Evolutionary conservation across 1,284 basidiomycete species (phyloP).

Genomic region (Amylostereum areolatum): DNA sequence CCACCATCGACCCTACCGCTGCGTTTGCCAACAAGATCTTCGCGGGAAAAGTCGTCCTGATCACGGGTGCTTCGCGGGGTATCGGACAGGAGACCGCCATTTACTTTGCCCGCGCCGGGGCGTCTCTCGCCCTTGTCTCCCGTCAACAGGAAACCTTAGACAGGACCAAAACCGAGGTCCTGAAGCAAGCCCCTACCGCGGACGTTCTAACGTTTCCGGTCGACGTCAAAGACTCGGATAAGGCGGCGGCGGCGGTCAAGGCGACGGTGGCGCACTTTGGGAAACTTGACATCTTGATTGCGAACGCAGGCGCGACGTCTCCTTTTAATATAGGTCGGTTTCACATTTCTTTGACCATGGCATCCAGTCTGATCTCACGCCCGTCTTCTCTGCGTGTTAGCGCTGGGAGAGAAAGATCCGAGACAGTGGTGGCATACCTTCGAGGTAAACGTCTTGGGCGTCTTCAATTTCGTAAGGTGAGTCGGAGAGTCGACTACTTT

Average conservation of each 20-base stretch:
- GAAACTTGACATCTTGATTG: neutral
- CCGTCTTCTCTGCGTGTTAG: no score
- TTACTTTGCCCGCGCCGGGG: neutral
- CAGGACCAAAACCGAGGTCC: neutral
- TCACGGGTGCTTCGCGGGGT: neutral
- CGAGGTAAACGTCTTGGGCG: neutral
- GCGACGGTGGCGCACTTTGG: neutral
- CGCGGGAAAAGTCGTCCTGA: neutral
- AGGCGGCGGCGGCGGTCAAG: neutral
- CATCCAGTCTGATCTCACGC: no score
- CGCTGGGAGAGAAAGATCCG: neutral
- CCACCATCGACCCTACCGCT: neutral
- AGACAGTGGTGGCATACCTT: neutral
- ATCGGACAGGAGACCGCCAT: neutral
- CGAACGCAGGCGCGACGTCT: neutral
- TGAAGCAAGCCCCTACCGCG: neutral
- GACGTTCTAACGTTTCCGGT: neutral
- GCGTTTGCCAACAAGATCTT: neutral
- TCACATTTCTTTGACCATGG: no score
- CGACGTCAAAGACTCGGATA: neutral
- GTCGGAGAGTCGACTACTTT: neutral
- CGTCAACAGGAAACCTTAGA: neutral
- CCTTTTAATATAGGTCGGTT: no score
- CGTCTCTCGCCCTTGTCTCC: neutral
- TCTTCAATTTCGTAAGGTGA: neutral